Evolutionary conservation across 1,284 basidiomycete species (phyloP).

Genomic region (Ganoderma meredithae): DNA sequence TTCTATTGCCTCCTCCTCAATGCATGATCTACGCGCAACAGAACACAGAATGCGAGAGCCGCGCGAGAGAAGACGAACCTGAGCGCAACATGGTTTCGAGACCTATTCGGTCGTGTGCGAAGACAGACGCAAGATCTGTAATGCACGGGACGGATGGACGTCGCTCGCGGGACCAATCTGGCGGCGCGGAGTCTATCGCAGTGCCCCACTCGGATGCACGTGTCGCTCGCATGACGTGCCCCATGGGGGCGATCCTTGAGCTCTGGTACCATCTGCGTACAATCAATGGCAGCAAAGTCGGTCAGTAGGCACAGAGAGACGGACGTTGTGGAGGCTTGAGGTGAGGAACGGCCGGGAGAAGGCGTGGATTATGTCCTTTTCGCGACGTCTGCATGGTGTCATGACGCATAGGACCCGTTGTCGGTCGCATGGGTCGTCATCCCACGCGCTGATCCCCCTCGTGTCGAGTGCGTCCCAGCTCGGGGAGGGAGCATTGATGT

Average conservation of each 20-base stretch:
- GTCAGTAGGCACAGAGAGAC: constrained; percentile 4
- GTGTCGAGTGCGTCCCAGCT: background rate
- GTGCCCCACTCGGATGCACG: background rate
- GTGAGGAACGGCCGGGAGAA: too few species aligned
- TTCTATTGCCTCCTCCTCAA: background rate
- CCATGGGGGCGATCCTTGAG: background rate
- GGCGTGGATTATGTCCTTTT: background rate
- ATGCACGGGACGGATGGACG: background rate
- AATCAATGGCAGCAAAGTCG: background rate
- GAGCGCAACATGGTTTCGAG: background rate
- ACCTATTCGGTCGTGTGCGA: background rate
- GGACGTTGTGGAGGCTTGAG: background rate
- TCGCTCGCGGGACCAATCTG: background rate
- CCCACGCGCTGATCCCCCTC: background rate
- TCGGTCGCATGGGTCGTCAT: background rate
- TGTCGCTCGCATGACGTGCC: background rate
- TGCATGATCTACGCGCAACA: background rate
- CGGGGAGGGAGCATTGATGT: background rate
- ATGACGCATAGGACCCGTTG: constrained; percentile 3
- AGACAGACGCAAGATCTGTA: background rate
- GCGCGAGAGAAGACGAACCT: background rate
- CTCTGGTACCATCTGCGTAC: background rate
- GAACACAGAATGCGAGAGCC: background rate
- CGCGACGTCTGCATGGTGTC: background rate
- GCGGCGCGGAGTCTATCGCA: constrained; percentile 1